Conservation (phyloP, 2,329 filamentous ascomycete species). For the Talaromyces sp. region DNA sequence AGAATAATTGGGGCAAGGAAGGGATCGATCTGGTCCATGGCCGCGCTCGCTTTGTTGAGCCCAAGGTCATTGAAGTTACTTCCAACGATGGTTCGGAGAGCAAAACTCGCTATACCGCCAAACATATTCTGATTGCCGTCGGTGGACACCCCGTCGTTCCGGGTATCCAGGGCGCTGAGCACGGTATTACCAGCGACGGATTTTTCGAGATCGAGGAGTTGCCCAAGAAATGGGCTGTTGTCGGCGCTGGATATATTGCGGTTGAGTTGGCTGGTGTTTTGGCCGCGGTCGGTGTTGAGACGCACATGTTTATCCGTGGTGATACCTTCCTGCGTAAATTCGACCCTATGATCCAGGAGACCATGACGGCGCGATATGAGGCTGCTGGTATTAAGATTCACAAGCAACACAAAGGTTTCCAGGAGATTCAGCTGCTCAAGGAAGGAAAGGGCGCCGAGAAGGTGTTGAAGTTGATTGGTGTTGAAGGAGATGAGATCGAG, state of each 20-base stretch:
- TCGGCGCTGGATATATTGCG: slow-evolving; percentile 52
- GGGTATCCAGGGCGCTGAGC: slow-evolving; percentile 44
- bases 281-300: slow-evolving; percentile 49
- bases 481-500: slow-evolving; percentile 44
- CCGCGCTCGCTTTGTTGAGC: slow-evolving; percentile 45
- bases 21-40: slow-evolving; percentile 52
- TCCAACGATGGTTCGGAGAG: slow-evolving; percentile 40
- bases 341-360: slow-evolving; percentile 53
- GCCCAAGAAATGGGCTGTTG: slow-evolving; percentile 50
- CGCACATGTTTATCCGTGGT: slow-evolving; percentile 51
- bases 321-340: slow-evolving; percentile 50
- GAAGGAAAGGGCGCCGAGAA: slow-evolving; percentile 48
- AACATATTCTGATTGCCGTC: slow-evolving; percentile 49
- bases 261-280: slow-evolving; percentile 52
- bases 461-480: slow-evolving; percentile 43
- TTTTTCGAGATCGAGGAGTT: slow-evolving; percentile 52
- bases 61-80: slow-evolving; percentile 45
- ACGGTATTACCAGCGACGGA: slow-evolving; percentile 52
- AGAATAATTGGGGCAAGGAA: slow-evolving; percentile 50
- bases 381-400: slow-evolving; percentile 49
- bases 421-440: slow-evolving; percentile 46
- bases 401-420: slow-evolving; percentile 46
- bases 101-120: slow-evolving; percentile 40
- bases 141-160: slow-evolving; percentile 48
- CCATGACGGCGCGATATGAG: slow-evolving; percentile 52